Percentiles rank a stretch among this genome's conserved stretches.
phyloP scores from a whole-genome alignment of 2,329 filamentous ascomycete species.

The Lecanicillium sp. region DNA sequence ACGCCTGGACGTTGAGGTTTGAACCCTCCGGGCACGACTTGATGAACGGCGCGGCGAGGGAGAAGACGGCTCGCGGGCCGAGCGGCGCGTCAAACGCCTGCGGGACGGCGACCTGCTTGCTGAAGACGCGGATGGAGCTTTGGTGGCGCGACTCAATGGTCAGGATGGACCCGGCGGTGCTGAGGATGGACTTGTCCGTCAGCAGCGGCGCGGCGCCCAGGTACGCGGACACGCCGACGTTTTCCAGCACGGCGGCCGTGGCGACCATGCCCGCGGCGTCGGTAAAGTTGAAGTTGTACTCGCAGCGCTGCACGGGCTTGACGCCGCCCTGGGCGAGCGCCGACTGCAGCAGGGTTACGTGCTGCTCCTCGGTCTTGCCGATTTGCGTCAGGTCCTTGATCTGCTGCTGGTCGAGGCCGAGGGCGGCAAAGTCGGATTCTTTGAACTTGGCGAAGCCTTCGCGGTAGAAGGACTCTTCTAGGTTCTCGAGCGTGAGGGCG shows the following conservation, averaged over 20 bases:
- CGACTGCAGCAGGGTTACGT: conserved; percentile 45
- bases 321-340: conserved; percentile 24
- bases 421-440: conserved; percentile 40
- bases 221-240: conserved; percentile 57
- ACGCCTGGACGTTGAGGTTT: conserved; percentile 56
- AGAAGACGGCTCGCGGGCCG: conserved; percentile 51
- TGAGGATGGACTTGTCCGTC: conserved; percentile 48
- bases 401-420: conserved; percentile 38
- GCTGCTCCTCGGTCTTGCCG: conserved; percentile 43
- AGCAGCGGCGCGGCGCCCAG: conserved; percentile 56
- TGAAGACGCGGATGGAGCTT: conserved; percentile 46
- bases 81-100: conserved; percentile 55
- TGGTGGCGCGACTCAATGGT: conserved; percentile 56
- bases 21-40: conserved; percentile 40
- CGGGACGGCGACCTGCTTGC: conserved; percentile 44
- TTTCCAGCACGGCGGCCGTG: conserved; percentile 53
- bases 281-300: conserved; percentile 54
- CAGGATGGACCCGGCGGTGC: conserved; percentile 55
- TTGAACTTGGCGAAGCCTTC: conserved; percentile 52
- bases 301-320: conserved; percentile 43
- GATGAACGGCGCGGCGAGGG: conserved; percentile 58
- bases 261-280: conserved; percentile 44
- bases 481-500: conserved; percentile 43
- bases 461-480: conserved; percentile 57
- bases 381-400: conserved; percentile 42